Evolutionary conservation across 2,329 filamentous ascomycete genomes (phyloP), one percentile per base, ranked within the genome.

Genomic region (Ophiocordyceps australis): DNA sequence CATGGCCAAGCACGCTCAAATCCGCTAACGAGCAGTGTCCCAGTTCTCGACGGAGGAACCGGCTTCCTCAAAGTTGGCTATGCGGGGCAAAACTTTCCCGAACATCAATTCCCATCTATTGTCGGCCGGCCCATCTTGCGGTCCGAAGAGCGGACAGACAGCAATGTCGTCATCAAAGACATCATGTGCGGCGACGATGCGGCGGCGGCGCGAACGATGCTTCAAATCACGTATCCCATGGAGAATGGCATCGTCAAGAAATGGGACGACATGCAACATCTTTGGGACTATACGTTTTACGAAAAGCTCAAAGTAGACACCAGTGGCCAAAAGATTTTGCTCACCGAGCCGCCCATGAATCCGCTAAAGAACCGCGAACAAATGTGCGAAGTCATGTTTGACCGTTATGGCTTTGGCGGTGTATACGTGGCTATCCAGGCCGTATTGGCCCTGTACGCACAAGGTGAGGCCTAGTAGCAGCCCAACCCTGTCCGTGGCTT

Each of bases 161-260:
- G 54, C 46, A 57, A 67, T 46, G 42, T 69, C 60, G 74, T 68
- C 54, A 77, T 71, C 55, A 95, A 94, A 67, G 89, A 98, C 59
- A 94, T 98, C 50, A 98, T 98, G 89, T 95, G 86, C 57, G 89
- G 89, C 50, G 89, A 98, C 58, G 86, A 98, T 59, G 89, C 89
- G 25, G 85, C 89, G 11, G 83, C 83, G 28, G 86, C 89, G 38
- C 74, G 89, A 45, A 93, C 80, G 34, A 93, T 94, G 83, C 73
- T 98, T 33, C 89, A 98, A 55, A 91, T 98, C 47, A 92, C 78
- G 54, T 98, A 98, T 52, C 89, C 89, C 40, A 98, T 98, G 89
- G 89, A 98, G 55, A 98, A 98, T 52, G 89, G 89, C 43, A 95
- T 98, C 44, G 83, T 98, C 39, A 95, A 94, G 69, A 85, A 83